These are phyloP conservation scores for Lotus japonicus DNA, from an alignment of 306 rosid genomes.

Conservation along the genomic window DNA sequence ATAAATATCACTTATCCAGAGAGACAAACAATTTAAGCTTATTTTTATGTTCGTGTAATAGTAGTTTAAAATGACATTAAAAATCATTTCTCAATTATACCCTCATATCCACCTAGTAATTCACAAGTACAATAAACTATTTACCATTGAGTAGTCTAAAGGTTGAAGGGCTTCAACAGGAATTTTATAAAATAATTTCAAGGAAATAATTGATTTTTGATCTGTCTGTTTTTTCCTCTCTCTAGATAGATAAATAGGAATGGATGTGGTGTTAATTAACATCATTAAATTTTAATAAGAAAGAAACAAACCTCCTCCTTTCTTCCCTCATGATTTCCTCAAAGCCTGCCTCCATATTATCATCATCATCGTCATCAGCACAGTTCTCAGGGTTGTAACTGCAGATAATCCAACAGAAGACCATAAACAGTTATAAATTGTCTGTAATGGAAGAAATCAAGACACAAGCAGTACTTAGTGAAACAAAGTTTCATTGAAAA, in stretches of 20 bases:
- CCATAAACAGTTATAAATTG: background rate
- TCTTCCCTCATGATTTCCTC: slow-evolving; percentile 74
- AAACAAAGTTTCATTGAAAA: background rate
- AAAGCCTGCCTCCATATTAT: slow-evolving; percentile 74
- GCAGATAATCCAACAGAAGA: slow-evolving; percentile 13
- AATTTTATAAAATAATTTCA: background rate
- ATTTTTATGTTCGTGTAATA: too few species aligned
- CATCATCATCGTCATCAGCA: slow-evolving; percentile 47
- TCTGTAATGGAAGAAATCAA: background rate
- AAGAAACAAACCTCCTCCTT: slow-evolving; percentile 40
- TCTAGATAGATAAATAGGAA: too few species aligned
- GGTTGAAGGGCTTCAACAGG: background rate
- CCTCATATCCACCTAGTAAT: too few species aligned
- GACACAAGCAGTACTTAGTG: background rate
- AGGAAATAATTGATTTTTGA: too few species aligned
- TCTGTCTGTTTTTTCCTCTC: too few species aligned
- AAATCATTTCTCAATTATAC: too few species aligned
- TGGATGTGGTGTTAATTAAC: background rate
- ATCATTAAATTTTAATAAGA: background rate
- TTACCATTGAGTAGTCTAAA: too few species aligned
- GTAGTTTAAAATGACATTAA: too few species aligned
- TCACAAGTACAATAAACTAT: too few species aligned
- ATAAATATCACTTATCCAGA: too few species aligned
- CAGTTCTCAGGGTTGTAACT: slow-evolving; percentile 55
- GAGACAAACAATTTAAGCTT: too few species aligned